These are phyloP conservation scores for Tephrocybe sp. DNA, from an alignment of 768 basidiomycete genomes.

Conservation along the genomic window DNA sequence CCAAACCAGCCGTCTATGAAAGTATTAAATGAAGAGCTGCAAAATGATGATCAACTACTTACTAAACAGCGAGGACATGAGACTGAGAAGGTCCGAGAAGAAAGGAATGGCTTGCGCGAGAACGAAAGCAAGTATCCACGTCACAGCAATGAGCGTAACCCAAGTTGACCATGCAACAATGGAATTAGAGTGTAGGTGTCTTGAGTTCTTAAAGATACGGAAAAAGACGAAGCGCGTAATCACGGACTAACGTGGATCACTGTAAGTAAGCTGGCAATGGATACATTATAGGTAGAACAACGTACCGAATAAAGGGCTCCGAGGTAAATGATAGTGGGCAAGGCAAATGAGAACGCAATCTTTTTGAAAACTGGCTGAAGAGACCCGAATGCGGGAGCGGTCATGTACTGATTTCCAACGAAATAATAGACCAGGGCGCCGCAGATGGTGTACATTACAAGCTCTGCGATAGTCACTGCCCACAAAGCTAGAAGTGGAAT, in stretches of 20 bases:
- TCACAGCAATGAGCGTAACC: slow-evolving; percentile 27
- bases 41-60: slow-evolving; percentile 6
- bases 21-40: neutral
- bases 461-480: slow-evolving; percentile 41
- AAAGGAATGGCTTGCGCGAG: slow-evolving; percentile 34
- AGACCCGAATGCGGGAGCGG: slow-evolving; percentile 40
- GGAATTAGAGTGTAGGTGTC: slow-evolving; percentile 33
- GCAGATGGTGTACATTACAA: slow-evolving; percentile 39
- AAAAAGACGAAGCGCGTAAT: slow-evolving; percentile 44
- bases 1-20: slow-evolving; percentile 31
- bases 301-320: slow-evolving; percentile 41
- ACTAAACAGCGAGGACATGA: slow-evolving; percentile 43
- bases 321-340: slow-evolving; percentile 45
- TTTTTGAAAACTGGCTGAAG: slow-evolving; percentile 35
- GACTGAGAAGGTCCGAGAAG: slow-evolving; percentile 37
- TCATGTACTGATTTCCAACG: slow-evolving; percentile 38
- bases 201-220: slow-evolving; percentile 36
- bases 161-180: slow-evolving; percentile 28
- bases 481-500: slow-evolving; percentile 30
- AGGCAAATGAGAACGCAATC: slow-evolving; percentile 42
- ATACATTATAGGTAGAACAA: neutral
- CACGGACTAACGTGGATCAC: slow-evolving; percentile 27
- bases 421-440: slow-evolving; percentile 43
- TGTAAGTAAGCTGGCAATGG: neutral
- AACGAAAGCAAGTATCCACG: slow-evolving; percentile 31